Evolutionary conservation across 169 alveolate species (phyloP), one percentile per base, ranked within the genome.

Genomic region (Plasmodium blacklocki): DNA sequence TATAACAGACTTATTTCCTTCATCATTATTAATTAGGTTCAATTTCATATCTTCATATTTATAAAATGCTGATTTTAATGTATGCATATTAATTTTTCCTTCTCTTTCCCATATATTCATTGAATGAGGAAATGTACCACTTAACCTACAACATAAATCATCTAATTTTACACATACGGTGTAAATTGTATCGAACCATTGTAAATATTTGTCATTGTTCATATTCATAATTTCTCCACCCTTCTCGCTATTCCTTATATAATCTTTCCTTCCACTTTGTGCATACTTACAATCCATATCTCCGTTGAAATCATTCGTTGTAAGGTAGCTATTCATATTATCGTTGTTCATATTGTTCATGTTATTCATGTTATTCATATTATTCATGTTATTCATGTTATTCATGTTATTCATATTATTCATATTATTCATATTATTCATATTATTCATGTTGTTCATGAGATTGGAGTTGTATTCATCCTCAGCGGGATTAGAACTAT

Each of bases 141-240:
- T 90, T 43, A 92, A 66, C 19, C 83, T 88, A 50, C 90, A 75
- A 21, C 95, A 92, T 18, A 92, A 49, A 58, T 92, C 95, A 64
- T 92, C 95, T 18, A 92, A 54, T 49, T 88, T 88, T 45, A 73
- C 70, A 19, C 95, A 92, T 54, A 89, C 94, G 2, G 94, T 88
- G 72, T 86, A 74, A 26, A 92, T 88, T 0, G 93, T 90, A 15
- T 92, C 94, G 39, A 92, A 90, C 95, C 95, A 92, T 50, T 92
- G 93, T n/a, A 64, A 59, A 45, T 92, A 88, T 29, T 74, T 49
- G 3, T 78, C 70, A 59, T 56, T 60, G 3, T 50, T 56, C 4
- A 50, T 11, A 54, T 76, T 45, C 23, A 15, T 39, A 66, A 26
- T 63, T 19, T 7, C 59, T 73, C 12, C 19, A 14, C 21, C 50